Conservation (phyloP, 2,329 filamentous ascomycete species). For the Lachnellula occidentalis region DNA sequence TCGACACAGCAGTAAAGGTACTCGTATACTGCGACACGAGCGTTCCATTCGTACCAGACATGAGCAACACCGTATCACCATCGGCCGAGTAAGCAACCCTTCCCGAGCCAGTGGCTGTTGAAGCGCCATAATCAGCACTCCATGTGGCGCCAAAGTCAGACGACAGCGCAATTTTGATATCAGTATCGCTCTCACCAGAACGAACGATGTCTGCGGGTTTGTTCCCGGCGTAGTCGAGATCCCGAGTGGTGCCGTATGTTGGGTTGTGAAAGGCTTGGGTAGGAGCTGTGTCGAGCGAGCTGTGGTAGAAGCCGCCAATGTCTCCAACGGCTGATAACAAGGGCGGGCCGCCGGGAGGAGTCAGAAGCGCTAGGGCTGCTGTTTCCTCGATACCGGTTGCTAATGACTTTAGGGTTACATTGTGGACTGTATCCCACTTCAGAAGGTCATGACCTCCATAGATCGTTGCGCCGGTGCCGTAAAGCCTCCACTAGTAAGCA, state of each 20-base stretch:
- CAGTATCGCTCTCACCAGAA: slow-evolving; percentile 38
- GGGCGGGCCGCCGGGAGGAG: slow-evolving; percentile 16
- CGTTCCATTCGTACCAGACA: slow-evolving; percentile 33
- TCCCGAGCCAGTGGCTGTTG: slow-evolving; percentile 38
- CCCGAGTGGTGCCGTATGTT: slow-evolving; percentile 16
- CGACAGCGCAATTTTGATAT: slow-evolving; percentile 43
- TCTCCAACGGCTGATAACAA: slow-evolving; percentile 24
- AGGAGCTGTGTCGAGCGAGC: slow-evolving; percentile 13
- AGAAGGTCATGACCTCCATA: slow-evolving; percentile 38
- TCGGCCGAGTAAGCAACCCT: slow-evolving; percentile 46
- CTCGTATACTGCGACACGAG: slow-evolving; percentile 33
- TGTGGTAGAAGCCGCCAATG: slow-evolving; percentile 22
- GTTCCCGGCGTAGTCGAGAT: slow-evolving; percentile 28
- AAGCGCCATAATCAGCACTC: slow-evolving; percentile 42
- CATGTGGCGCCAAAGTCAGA: slow-evolving; percentile 46
- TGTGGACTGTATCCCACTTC: slow-evolving; percentile 11
- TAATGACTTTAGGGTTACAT: slow-evolving; percentile 14
- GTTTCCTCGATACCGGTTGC: slow-evolving; percentile 27
- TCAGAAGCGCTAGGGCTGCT: slow-evolving; percentile 17
- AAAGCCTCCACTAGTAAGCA: slow-evolving; percentile 35
- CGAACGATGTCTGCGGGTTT: slow-evolving; percentile 42
- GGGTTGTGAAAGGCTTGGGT: slow-evolving; percentile 14
- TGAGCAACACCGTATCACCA: slow-evolving; percentile 46
- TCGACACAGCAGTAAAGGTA: slow-evolving; percentile 41
- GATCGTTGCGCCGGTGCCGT: slow-evolving; percentile 53